Percentiles rank a stretch among this genome's conserved stretches.
These are phyloP conservation scores for Blastobotrys peoriensis DNA, from an alignment of 805 yeast species.

Conservation along the genomic window DNA sequence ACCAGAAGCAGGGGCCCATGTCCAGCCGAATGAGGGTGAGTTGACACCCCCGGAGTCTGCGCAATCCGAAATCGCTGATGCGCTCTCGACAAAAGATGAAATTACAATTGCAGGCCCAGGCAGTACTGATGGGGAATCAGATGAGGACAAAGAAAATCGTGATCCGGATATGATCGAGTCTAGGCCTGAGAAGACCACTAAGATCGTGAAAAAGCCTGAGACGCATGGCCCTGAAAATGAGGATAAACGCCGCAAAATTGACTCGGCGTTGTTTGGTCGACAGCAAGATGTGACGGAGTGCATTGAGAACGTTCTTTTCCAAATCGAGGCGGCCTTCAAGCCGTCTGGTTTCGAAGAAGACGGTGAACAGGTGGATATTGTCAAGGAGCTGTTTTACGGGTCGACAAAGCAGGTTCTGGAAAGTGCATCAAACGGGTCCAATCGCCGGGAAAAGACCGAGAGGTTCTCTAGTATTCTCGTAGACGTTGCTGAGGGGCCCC, in stretches of 20 bases:
- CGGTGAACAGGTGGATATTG: constrained; percentile 79
- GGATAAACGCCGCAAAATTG: constrained; percentile 10
- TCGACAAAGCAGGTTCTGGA: constrained; percentile 69
- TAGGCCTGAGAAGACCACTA: no score
- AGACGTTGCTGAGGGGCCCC: constrained; percentile 83
- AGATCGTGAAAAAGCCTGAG: neutral
- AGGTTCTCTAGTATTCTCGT: constrained; percentile 76
- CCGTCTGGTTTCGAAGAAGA: constrained; percentile 55
- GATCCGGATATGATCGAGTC: neutral
- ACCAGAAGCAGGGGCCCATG: neutral
- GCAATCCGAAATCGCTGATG: neutral
- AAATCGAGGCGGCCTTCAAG: constrained; percentile 78
- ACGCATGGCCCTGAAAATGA: constrained; percentile 1
- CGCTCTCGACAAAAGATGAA: neutral
- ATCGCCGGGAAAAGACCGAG: constrained; percentile 54
- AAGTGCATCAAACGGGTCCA: constrained; percentile 28
- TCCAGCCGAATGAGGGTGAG: neutral
- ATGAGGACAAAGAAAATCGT: neutral
- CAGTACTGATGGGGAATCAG: neutral
- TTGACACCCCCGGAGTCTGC: neutral
- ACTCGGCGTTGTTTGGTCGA: constrained; percentile 57
- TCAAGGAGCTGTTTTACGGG: constrained; percentile 80
- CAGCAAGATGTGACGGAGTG: constrained; percentile 99
- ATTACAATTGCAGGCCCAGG: neutral
- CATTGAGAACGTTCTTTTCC: constrained; percentile 87